Conservation (phyloP, 331 rosid genomes). For the Dryas integrifolia region DNA sequence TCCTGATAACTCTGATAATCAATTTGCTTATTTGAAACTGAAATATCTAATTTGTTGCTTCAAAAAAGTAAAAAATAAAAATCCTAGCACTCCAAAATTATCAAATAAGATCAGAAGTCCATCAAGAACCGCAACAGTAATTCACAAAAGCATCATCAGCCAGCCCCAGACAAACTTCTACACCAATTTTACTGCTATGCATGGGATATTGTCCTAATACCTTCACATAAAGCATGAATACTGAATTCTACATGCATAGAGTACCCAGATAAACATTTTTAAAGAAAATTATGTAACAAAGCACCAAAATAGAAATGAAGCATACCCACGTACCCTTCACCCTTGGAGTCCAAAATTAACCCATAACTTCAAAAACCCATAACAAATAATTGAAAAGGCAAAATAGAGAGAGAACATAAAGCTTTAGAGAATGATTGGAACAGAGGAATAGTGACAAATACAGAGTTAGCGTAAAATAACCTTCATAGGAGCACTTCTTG, state of each 20-base stretch:
- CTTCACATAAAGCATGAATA: background rate
- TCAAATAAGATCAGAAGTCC: constrained; percentile 9
- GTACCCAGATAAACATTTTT: constrained; percentile 1
- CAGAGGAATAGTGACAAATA: constrained; percentile 6
- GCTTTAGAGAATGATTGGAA: background rate
- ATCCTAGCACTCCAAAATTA: constrained; percentile 17
- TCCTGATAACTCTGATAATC: constrained; percentile 15
- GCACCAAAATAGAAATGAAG: constrained; percentile 17
- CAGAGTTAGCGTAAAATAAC: constrained; percentile 30
- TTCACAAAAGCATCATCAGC: constrained; percentile 15
- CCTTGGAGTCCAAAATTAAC: constrained; percentile 19
- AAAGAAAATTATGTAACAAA: constrained; percentile 8
- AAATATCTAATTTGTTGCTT: background rate
- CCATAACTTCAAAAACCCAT: constrained; percentile 23
- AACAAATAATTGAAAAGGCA: background rate
- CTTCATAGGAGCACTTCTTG: constrained; percentile 86
- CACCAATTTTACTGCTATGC: background rate
- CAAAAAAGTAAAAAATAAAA: background rate
- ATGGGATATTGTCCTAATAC: background rate
- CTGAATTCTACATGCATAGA: background rate
- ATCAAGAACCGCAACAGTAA: background rate
- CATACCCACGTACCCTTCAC: constrained; percentile 12
- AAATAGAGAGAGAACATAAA: background rate
- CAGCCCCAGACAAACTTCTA: constrained; percentile 1
- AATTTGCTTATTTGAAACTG: background rate